These are phyloP conservation scores for Leccinum imitatum DNA, from an alignment of 768 basidiomycete genomes.

Conservation along the genomic window DNA sequence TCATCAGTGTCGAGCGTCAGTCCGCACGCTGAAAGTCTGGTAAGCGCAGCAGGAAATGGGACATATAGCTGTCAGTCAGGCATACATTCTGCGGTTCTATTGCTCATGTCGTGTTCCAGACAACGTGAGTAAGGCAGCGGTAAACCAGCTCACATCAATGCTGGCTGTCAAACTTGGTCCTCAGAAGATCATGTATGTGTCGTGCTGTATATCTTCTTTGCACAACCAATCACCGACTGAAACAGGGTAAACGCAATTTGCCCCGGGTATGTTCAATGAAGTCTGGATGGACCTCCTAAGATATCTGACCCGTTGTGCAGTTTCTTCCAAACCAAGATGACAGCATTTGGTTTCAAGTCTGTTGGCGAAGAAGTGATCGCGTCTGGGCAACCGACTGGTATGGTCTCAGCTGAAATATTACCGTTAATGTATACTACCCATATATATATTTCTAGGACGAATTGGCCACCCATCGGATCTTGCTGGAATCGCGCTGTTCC, in stretches of 20 bases:
- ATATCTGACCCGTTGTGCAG: constrained; percentile 31
- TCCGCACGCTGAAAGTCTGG: constrained; percentile 44
- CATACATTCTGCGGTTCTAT: not conserved
- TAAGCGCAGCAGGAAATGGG: constrained; percentile 59
- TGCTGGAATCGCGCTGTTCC: constrained; percentile 69
- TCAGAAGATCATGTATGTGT: constrained; percentile 62
- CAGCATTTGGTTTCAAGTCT: constrained; percentile 62
- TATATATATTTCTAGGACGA: constrained; percentile 46
- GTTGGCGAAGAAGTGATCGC: constrained; percentile 53
- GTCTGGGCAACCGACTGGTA: constrained; percentile 63
- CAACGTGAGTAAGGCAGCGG: constrained; percentile 81
- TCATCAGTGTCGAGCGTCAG: constrained; percentile 67
- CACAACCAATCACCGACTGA: constrained; percentile 1
- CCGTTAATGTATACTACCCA: not conserved
- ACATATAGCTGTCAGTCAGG: constrained; percentile 73
- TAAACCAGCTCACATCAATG: constrained; percentile 76
- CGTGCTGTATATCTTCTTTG: not conserved
- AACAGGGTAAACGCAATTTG: constrained; percentile 79
- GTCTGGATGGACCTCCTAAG: not conserved
- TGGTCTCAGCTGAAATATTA: constrained; percentile 1
- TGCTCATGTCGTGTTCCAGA: constrained; percentile 41
- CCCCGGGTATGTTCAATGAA: constrained; percentile 55
- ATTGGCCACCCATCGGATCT: constrained; percentile 64
- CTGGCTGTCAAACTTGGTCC: constrained; percentile 65
- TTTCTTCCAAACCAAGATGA: constrained; percentile 85